Conservation (phyloP, 768 basidiomycete genomes). For the Pholiota microspora region DNA sequence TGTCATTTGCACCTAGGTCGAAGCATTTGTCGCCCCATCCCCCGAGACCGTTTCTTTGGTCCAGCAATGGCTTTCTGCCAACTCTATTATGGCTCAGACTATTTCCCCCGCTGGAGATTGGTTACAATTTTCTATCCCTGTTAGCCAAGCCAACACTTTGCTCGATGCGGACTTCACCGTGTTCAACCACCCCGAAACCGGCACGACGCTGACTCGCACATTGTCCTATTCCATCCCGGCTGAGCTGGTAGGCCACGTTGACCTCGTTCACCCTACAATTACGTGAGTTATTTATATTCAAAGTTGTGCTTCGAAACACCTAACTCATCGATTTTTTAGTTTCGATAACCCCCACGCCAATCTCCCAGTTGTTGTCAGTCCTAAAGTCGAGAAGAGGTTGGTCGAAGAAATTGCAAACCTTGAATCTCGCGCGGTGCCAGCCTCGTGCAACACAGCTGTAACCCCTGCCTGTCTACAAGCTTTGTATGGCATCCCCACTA, state of each 20-base stretch:
- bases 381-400: conserved; percentile 2
- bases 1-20: conserved; percentile 1
- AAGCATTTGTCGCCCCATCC: conserved; percentile 27
- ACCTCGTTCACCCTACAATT: conserved; percentile 35
- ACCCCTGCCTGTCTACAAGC: conserved; percentile 33
- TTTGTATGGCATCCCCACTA: conserved; percentile 32
- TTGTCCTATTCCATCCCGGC: conserved; percentile 32
- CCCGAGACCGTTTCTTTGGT: conserved; percentile 31
- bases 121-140: conserved; percentile 37
- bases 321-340: not conserved
- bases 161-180: conserved; percentile 43
- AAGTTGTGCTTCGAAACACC: no score
- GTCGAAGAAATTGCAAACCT: conserved; percentile 3
- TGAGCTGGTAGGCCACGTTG: conserved; percentile 36
- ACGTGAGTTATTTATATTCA: conserved; percentile 16
- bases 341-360: conserved; percentile 17
- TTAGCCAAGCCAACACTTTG: conserved; percentile 36
- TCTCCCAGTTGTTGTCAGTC: conserved; percentile 15
- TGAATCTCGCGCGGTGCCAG: conserved; percentile 18
- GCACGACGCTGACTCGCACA: conserved; percentile 32
- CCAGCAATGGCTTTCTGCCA: conserved; percentile 40
- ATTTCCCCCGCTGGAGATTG: conserved; percentile 37
- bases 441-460: conserved; percentile 24
- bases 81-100: conserved; percentile 25
- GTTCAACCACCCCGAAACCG: conserved; percentile 34